Conservation (phyloP, 192 early-diverging fungal genomes). For the Phlyctochytrium planicorne region DNA sequence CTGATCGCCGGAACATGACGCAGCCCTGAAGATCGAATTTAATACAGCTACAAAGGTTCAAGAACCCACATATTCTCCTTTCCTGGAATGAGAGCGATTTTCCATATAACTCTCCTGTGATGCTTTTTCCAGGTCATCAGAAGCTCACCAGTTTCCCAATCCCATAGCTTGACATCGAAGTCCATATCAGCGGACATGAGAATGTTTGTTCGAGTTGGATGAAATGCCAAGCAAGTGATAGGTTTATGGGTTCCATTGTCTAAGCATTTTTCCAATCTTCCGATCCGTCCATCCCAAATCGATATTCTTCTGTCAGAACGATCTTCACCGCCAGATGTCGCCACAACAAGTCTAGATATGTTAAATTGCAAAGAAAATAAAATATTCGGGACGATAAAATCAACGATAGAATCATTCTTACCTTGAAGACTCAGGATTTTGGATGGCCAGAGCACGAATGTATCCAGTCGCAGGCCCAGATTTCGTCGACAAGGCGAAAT, state of each 20-base stretch:
- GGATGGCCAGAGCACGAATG: constrained; percentile 31
- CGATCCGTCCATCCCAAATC: constrained; percentile 46
- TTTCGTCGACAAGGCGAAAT: constrained; percentile 39
- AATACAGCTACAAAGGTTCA: not conserved
- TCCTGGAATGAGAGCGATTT: constrained; percentile 42
- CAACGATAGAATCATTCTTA: no score
- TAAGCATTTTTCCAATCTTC: constrained; percentile 38
- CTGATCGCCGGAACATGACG: constrained; percentile 58
- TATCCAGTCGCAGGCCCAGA: constrained; percentile 43
- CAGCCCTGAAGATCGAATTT: constrained; percentile 27
- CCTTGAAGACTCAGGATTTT: constrained; percentile 29
- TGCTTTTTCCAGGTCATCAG: constrained; percentile 47
- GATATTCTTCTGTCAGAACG: constrained; percentile 46
- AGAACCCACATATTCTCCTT: constrained; percentile 32
- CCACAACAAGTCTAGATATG: constrained; percentile 6
- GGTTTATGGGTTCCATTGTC: constrained; percentile 55
- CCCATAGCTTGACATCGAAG: constrained; percentile 60
- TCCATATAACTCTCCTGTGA: constrained; percentile 52
- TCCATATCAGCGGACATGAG: constrained; percentile 57
- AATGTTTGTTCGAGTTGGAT: constrained; percentile 35
- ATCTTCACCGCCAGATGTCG: constrained; percentile 48
- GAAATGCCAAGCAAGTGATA: constrained; percentile 40
- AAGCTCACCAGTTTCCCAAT: constrained; percentile 39
- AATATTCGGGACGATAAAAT: constrained; percentile 5
- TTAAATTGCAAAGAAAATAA: constrained; percentile 18